Conservation (phyloP, 352 stramenopile genomes). For the Phytophthora pisi region DNA sequence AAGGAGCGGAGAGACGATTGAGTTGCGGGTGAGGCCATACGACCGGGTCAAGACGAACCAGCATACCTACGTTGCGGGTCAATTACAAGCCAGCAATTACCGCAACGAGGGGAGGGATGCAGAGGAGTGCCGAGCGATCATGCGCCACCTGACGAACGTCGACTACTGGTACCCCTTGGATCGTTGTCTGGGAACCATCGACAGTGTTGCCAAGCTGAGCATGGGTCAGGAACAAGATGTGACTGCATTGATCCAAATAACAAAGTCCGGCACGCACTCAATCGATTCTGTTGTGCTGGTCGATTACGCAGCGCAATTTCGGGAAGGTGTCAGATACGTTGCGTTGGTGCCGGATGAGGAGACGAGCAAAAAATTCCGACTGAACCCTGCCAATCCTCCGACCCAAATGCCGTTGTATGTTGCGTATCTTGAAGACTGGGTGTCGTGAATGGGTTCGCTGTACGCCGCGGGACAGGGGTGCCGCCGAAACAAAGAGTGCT, state of each 20-base stretch:
- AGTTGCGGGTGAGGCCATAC: slow-evolving; percentile 30
- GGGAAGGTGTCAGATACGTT: no score
- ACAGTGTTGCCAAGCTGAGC: neutral
- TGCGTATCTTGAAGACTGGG: no score
- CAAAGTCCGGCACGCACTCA: neutral
- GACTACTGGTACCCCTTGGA: neutral
- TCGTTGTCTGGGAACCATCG: neutral
- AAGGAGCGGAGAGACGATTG: slow-evolving; percentile 21
- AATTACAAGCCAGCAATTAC: neutral
- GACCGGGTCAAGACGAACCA: neutral
- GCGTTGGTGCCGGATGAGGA: no score
- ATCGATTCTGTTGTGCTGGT: neutral
- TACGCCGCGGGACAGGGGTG: no score
- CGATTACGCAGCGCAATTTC: no score
- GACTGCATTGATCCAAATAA: neutral
- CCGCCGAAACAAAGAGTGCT: no score
- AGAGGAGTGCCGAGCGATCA: neutral
- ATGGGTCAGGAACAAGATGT: neutral
- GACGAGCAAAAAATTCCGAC: no score
- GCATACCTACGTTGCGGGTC: no score
- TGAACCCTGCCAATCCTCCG: no score
- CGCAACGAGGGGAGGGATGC: neutral
- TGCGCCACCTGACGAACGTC: neutral
- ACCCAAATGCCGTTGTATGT: no score
- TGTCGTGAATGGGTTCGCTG: no score